A percentile compares a stretch with the other conserved stretches of the same genome.
These are phyloP conservation scores for Heterobasidion irregulare DNA, from an alignment of 1,284 basidiomycete species.

Conservation along the genomic window DNA sequence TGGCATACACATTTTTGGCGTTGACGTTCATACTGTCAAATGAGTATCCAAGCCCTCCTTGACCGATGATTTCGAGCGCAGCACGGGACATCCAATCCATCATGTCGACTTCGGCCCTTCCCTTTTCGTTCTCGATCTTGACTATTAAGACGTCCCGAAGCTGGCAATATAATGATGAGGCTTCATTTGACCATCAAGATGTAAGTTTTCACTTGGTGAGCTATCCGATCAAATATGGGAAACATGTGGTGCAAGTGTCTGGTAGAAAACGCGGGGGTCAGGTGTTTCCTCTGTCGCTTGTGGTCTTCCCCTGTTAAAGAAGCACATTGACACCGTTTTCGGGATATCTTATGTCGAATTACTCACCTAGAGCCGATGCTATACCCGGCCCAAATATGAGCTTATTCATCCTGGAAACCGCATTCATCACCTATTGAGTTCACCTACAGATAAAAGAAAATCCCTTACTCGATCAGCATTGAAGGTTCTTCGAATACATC, in stretches of 20 bases:
- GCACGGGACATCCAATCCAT: constrained; percentile 29
- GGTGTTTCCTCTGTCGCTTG: constrained; percentile 18
- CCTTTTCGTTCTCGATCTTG: constrained; percentile 4
- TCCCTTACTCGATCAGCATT: background rate
- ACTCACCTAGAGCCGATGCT: constrained; percentile 11
- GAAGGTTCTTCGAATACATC: background rate
- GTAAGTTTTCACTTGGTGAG: constrained; percentile 10
- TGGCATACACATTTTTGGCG: constrained; percentile 23
- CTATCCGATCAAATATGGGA: constrained; percentile 16
- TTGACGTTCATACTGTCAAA: constrained; percentile 20
- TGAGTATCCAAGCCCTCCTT: constrained; percentile 29
- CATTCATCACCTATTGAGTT: background rate
- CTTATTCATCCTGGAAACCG: constrained; percentile 5
- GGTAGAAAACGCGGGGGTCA: constrained; percentile 19
- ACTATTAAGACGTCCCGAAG: background rate
- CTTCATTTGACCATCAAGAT: background rate
- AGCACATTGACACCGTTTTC: background rate
- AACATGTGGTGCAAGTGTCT: constrained; percentile 17
- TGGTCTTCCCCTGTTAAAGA: constrained; percentile 9
- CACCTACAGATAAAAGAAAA: background rate
- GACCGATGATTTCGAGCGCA: constrained; percentile 25
- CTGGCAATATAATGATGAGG: background rate
- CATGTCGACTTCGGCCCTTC: constrained; percentile 21
- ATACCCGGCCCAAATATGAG: constrained; percentile 12
- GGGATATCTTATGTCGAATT: background rate